phyloP scores from a whole-genome alignment of 148 eudicot species.

The Rhododendron ferrugineum region DNA sequence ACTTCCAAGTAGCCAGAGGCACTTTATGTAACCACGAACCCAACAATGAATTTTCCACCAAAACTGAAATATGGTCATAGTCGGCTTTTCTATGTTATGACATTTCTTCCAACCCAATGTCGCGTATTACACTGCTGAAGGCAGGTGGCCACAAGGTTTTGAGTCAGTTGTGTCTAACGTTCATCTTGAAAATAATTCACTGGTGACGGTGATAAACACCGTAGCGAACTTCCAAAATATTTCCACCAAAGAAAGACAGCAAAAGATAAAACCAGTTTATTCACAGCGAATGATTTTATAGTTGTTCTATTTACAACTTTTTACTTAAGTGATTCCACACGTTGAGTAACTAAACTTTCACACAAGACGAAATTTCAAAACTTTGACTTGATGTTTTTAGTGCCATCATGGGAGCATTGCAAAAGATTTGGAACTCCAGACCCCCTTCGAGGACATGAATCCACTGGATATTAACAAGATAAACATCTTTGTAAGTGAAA shows the following conservation, averaged over 20 bases:
- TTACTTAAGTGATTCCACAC: neutral
- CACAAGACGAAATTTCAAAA: slow-evolving; percentile 2
- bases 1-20: neutral
- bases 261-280: neutral
- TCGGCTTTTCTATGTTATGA: neutral
- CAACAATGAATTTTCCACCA: neutral
- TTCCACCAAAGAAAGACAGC: neutral
- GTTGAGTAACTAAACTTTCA: neutral
- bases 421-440: neutral
- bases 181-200: neutral
- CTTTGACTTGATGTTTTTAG: neutral
- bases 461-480: neutral
- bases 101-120: neutral
- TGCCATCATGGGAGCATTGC: neutral
- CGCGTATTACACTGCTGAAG: neutral
- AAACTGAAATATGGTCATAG: neutral
- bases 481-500: neutral
- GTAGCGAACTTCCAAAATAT: neutral
- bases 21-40: neutral
- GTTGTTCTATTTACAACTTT: neutral
- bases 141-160: neutral
- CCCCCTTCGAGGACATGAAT: neutral
- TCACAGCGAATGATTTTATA: neutral
- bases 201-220: neutral
- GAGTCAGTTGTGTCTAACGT: neutral